Base-by-base conservation (phyloP, 2,329 filamentous ascomycete species). In the Diaporthe nobilis region DNA sequence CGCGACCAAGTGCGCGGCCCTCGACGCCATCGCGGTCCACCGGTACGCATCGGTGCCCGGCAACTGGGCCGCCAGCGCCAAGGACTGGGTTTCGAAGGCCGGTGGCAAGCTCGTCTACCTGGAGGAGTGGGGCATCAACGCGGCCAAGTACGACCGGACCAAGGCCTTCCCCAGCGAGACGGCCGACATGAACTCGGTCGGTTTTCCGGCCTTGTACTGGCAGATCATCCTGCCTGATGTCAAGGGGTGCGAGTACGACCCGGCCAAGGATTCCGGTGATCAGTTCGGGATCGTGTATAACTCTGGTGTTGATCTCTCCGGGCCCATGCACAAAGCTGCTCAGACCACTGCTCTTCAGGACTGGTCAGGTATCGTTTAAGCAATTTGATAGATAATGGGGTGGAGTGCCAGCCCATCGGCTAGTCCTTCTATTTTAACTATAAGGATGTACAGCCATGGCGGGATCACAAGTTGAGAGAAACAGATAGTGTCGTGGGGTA, bases 1-100 rank as follows among this genome's bases (percentile, higher is more conserved):
- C 83, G 25, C 85, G 65, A 58, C 86, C 85, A 47, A 85, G 85
- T 13, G 87, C 86, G n/a, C 87, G 85, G 37, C 81, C 81, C 61
- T 83, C 83, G 34, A 85, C 84, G 22, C 85, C 84, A 37, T 84
- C 82, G 3, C 83, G 10, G 31, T 61, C 2, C 57, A 61, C 22
- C 20, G 57, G 10, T 61, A 61, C 13, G 57, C 57, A 25, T 61
- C 57, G 5, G 57, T 61, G 8, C 34, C 57, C 20, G 57, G 57
- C 10, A 42, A 42, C 34, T 61, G 57, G 57, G 57, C 57, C 10
- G 22, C 57, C 57, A 60, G 57, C 34, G 57, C 22, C 34, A 37
- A 25, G 9, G 22, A 10, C n/a, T 83, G 81, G 79, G 71, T 81
- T 34, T 34, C 39, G 12, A 57, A 79, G 77, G 76, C 80, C 22